These are phyloP conservation scores for Globisporangium cylindrosporum DNA, from an alignment of 352 stramenopile genomes.

Conservation along the genomic window DNA sequence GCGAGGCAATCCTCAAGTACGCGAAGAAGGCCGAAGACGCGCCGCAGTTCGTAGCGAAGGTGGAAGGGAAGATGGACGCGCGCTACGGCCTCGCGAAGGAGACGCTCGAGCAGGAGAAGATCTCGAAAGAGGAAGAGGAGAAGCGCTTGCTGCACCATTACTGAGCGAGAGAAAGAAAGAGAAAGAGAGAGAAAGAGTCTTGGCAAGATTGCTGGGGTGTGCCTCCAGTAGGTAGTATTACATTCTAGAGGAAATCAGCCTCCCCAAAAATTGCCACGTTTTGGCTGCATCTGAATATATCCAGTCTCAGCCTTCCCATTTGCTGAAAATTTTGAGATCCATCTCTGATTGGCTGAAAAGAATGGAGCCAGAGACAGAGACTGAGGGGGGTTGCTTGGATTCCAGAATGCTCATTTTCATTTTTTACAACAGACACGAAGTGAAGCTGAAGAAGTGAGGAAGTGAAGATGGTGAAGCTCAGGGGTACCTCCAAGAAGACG, in stretches of 20 bases:
- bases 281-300: background rate
- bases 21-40: conserved; percentile 69
- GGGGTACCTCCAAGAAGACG: background rate
- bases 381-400: background rate
- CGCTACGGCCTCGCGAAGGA: conserved; percentile 71
- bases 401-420: background rate
- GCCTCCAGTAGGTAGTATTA: background rate
- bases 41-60: conserved; percentile 62
- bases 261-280: background rate
- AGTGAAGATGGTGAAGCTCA: conserved; percentile 12
- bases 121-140: conserved; percentile 76
- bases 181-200: background rate
- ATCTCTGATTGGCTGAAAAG: background rate
- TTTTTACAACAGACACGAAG: background rate
- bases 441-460: background rate
- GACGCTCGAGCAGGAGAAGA: conserved; percentile 79
- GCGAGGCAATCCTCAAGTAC: conserved; percentile 85
- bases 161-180: background rate
- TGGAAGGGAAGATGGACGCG: conserved; percentile 59
- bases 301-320: background rate
- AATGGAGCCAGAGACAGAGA: background rate
- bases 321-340: background rate
- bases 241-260: background rate
- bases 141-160: conserved; percentile 69
- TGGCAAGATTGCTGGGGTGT: too few relatives aligned